A percentile compares a stretch with the other conserved stretches of the same genome.
Conservation (phyloP, 2,329 filamentous ascomycete genomes). For the Alternaria gansuensis region DNA sequence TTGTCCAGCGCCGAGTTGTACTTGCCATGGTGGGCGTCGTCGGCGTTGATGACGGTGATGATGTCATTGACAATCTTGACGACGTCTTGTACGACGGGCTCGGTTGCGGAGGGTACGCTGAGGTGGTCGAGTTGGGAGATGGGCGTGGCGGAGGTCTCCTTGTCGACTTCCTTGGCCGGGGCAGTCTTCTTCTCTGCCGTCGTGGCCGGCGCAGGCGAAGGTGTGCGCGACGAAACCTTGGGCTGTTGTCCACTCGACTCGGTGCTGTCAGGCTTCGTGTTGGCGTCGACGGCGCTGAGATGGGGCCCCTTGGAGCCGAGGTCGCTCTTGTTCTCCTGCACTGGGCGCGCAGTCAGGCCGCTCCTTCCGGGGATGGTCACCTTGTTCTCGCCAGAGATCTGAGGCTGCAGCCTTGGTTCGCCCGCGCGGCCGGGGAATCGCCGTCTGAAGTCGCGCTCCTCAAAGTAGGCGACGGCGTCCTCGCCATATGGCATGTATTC, state of each 20-base stretch:
- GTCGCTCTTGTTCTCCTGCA: constrained; percentile 63
- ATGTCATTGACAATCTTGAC: constrained; percentile 96
- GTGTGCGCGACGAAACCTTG: constrained; percentile 38
- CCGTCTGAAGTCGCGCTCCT: constrained; percentile 91
- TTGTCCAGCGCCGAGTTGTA: constrained; percentile 82
- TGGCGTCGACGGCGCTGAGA: constrained; percentile 66
- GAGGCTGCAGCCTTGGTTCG: constrained; percentile 55
- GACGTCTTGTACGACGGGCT: constrained; percentile 90
- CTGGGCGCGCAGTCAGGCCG: constrained; percentile 81
- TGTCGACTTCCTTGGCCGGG: constrained; percentile 26
- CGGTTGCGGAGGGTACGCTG: constrained; percentile 75
- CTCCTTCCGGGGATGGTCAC: constrained; percentile 86
- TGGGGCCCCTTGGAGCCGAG: constrained; percentile 63
- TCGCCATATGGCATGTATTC: constrained; percentile 96
- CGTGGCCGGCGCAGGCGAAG: neutral
- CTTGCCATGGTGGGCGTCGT: constrained; percentile 74
- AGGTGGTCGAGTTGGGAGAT: constrained; percentile 77
- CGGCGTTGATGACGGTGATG: constrained; percentile 90
- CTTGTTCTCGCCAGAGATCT: constrained; percentile 67
- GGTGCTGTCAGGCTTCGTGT: constrained; percentile 38
- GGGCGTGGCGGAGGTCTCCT: constrained; percentile 38
- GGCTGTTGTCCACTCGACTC: constrained; percentile 26
- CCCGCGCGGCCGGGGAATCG: constrained; percentile 69
- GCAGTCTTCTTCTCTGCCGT: constrained; percentile 41
- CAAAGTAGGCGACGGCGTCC: constrained; percentile 91